Evolutionary conservation across 2,329 filamentous ascomycete species (phyloP).

Genomic region (Ophiostoma montium): DNA sequence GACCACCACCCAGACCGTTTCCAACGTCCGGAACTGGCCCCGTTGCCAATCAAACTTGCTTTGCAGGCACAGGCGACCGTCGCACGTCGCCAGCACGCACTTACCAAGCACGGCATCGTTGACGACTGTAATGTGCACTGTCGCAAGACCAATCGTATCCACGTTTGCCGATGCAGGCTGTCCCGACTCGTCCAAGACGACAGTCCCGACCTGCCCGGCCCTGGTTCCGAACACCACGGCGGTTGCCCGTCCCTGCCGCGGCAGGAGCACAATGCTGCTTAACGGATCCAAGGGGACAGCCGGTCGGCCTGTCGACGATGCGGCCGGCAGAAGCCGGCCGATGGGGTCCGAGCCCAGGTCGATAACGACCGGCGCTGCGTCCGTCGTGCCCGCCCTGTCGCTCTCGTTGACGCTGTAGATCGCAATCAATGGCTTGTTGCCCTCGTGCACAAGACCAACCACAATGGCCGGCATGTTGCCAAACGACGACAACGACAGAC

Average conservation of each 20-base stretch:
- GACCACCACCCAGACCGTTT: constrained; percentile 33
- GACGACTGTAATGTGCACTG: constrained; percentile 14
- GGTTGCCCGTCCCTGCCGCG: constrained; percentile 15
- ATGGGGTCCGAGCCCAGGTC: background rate
- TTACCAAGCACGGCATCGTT: constrained; percentile 8
- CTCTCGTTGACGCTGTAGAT: constrained; percentile 15
- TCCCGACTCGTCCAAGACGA: constrained; percentile 17
- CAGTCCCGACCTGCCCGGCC: constrained; percentile 34
- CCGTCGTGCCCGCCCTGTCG: background rate
- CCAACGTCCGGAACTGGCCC: constrained; percentile 25
- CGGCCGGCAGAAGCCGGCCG: background rate
- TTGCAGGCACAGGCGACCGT: constrained; percentile 31
- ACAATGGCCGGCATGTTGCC: constrained; percentile 18
- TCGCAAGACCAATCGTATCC: constrained; percentile 16
- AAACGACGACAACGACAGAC: constrained; percentile 24
- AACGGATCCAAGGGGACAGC: constrained; percentile 24
- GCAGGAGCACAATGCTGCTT: constrained; percentile 27
- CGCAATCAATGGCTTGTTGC: constrained; percentile 20
- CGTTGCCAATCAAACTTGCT: constrained; percentile 18
- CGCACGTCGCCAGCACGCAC: constrained; percentile 33
- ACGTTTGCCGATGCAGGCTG: constrained; percentile 14
- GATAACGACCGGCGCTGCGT: background rate
- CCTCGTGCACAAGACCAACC: constrained; percentile 22
- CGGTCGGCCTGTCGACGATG: background rate
- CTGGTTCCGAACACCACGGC: constrained; percentile 32